Base-by-base conservation (phyloP, 352 stramenopile species). In the Globisporangium viniferum region DNA sequence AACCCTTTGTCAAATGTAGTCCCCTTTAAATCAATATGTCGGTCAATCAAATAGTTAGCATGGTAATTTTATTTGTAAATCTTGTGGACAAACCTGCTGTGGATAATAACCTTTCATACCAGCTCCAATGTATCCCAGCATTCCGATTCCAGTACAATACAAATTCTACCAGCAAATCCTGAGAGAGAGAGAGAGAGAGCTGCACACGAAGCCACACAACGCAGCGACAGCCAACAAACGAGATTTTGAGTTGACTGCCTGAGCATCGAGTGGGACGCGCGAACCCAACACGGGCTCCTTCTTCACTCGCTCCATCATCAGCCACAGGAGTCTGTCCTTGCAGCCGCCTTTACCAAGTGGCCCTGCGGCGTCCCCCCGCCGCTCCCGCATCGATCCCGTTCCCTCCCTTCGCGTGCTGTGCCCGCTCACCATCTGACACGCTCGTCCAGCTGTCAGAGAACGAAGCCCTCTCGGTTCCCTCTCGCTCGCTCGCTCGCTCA, bases 201-300 rank as follows among this genome's bases (percentile, higher is more conserved):
- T 39, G 53, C 41, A 59, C 53, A 59, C 27, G 24, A 58, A 59
- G 18, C 54, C 1, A 33, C 27, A 59, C 54, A 39, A 60, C 54
- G 31, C 54, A 9, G 14, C 54, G 15, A 44, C 31, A 41, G 54
- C 29, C 18, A 41, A 44, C 15, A 29, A 41, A 60, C 1, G 12
- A 46, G 39, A 46, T 20, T 20, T 46, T 6, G 54, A 58, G 18
- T 41, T n/a, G 29, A 44, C 29, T 8, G 54, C 5, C 12, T 12
- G 14, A 18, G 29, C 29, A 59, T 44, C 54, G 7, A 61, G 55
- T 61, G 55, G 55, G 55, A 61, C 55, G 31, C 31, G 55, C 20
- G 31, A 44, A 60, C 29, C 55, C 55, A 60, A 60, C 55, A 46
- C 55, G 48, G 20, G 20, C 20, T 44, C 2, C 36, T 27, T 15